These are phyloP conservation scores for Exophiala lecanii-corni DNA, from an alignment of 2,329 filamentous ascomycete genomes.

Conservation along the genomic window DNA sequence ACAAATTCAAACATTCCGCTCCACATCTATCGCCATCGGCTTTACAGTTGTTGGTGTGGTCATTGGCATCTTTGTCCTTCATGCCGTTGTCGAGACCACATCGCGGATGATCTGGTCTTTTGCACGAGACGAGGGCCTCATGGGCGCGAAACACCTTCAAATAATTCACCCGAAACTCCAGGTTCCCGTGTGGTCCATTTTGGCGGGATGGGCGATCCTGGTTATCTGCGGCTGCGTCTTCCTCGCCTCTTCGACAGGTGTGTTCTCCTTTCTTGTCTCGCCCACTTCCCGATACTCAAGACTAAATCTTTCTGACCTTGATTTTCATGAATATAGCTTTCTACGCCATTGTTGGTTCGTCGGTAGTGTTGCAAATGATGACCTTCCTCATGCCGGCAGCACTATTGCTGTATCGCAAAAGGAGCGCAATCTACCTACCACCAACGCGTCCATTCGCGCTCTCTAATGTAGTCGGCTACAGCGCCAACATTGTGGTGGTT, in stretches of 20 bases:
- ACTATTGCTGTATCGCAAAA: conserved; percentile 26
- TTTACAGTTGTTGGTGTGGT: conserved; percentile 10
- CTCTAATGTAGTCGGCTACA: conserved; percentile 26
- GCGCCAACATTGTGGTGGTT: conserved; percentile 26
- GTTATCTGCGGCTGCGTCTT: conserved; percentile 29
- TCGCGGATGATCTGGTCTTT: conserved; percentile 30
- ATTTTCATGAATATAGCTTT: conserved; percentile 17
- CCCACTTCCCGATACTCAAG: conserved; percentile 8
- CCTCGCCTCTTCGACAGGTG: conserved; percentile 25
- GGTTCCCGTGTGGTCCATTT: conserved; percentile 25
- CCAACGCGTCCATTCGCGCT: conserved; percentile 15
- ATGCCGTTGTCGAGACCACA: conserved; percentile 25
- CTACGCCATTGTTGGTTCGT: conserved; percentile 26
- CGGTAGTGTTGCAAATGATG: conserved; percentile 12
- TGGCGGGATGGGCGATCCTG: conserved; percentile 19
- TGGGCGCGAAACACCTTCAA: conserved; percentile 13
- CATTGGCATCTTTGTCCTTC: conserved; percentile 23
- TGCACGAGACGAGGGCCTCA: conserved; percentile 25
- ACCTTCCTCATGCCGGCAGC: conserved; percentile 28
- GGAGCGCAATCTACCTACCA: conserved; percentile 3
- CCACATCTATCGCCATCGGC: conserved; percentile 9
- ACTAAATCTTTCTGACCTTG: neutral
- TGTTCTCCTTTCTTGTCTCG: neutral
- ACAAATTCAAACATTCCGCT: conserved; percentile 16
- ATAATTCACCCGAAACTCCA: conserved; percentile 25